Evolutionary conservation across 1,284 basidiomycete species (phyloP).

Genomic region (Pseudozyma hubeiensis): DNA sequence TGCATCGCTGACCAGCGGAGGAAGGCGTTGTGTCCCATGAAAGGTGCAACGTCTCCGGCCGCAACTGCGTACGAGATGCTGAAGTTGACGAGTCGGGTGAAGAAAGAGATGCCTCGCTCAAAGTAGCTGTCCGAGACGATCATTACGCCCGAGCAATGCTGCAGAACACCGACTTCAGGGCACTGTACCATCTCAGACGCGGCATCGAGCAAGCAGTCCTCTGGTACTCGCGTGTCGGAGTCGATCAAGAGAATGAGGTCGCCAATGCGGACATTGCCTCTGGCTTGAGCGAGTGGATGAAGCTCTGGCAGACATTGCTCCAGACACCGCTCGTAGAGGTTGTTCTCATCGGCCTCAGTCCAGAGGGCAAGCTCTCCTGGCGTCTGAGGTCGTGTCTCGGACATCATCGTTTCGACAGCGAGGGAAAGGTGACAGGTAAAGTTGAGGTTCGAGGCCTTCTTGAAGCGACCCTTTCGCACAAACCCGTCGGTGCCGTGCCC

Average conservation of each 20-base stretch:
- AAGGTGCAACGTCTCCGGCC: conserved; percentile 73
- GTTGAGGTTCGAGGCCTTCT: conserved; percentile 91
- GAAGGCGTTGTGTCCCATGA: conserved; percentile 89
- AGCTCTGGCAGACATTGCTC: conserved; percentile 70
- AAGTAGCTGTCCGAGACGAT: conserved; percentile 87
- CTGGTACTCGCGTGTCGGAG: conserved; percentile 85
- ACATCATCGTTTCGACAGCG: conserved; percentile 79
- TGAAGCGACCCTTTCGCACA: conserved; percentile 84
- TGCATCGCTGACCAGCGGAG: conserved; percentile 85
- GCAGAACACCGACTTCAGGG: conserved; percentile 83
- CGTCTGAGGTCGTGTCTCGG: conserved; percentile 11
- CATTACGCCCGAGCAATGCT: conserved; percentile 84
- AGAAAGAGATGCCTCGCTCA: conserved; percentile 85
- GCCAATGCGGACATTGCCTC: conserved; percentile 56
- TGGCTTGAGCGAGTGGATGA: conserved; percentile 68
- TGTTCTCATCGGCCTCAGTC: conserved; percentile 41
- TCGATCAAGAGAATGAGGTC: conserved; percentile 70
- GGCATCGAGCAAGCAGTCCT: conserved; percentile 86
- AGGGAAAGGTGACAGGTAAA: conserved; percentile 80
- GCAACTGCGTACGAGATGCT: conserved; percentile 71
- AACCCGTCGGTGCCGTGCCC: conserved; percentile 78
- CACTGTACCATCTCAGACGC: conserved; percentile 81
- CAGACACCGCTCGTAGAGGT: conserved; percentile 41
- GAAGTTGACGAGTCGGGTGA: conserved; percentile 69
- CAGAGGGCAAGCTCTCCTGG: conserved; percentile 16